A percentile compares a stretch with the other conserved stretches of the same genome.
Evolutionary conservation across 2,329 filamentous ascomycete genomes (phyloP).

Genomic region (Colletotrichum tanaceti): DNA sequence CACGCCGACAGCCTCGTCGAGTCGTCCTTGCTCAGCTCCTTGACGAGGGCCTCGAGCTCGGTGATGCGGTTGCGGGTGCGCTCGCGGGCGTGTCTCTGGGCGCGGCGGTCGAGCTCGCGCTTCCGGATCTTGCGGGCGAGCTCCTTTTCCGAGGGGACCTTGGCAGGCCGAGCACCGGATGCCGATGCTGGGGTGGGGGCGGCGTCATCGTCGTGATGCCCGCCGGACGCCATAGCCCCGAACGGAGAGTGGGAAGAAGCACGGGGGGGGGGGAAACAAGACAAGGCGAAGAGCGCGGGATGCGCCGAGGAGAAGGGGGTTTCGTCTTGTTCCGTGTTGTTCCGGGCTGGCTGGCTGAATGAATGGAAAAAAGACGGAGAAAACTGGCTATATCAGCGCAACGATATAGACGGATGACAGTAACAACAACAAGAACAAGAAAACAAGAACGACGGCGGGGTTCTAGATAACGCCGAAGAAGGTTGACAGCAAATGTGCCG

Average conservation of each 20-base stretch:
- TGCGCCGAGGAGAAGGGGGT: background rate
- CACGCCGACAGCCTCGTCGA: constrained; percentile 44
- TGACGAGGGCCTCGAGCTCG: constrained; percentile 47
- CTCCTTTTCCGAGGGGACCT: constrained; percentile 36
- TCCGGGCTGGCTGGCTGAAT: no score
- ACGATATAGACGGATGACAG: background rate
- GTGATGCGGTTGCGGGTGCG: constrained; percentile 49
- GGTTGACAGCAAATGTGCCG: constrained; percentile 19
- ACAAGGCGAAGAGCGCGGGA: background rate
- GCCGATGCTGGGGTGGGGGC: constrained; percentile 23
- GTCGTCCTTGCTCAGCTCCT: constrained; percentile 44
- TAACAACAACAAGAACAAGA: no score
- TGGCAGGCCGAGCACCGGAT: constrained; percentile 11
- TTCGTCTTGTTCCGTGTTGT: background rate
- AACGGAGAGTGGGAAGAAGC: background rate
- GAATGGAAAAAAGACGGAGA: background rate
- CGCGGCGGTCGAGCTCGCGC: constrained; percentile 49
- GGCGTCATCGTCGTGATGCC: background rate
- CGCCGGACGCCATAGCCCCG: constrained; percentile 19
- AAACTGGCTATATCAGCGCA: background rate
- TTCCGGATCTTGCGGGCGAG: constrained; percentile 45
- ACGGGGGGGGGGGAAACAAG: background rate
- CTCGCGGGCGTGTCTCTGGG: constrained; percentile 48
- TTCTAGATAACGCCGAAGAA: constrained; percentile 17
- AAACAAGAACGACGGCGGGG: no score